Evolutionary conservation across 176 grass and related monocot genomes (phyloP), one percentile per base, ranked within the genome.

Genomic region (Poa annua): DNA sequence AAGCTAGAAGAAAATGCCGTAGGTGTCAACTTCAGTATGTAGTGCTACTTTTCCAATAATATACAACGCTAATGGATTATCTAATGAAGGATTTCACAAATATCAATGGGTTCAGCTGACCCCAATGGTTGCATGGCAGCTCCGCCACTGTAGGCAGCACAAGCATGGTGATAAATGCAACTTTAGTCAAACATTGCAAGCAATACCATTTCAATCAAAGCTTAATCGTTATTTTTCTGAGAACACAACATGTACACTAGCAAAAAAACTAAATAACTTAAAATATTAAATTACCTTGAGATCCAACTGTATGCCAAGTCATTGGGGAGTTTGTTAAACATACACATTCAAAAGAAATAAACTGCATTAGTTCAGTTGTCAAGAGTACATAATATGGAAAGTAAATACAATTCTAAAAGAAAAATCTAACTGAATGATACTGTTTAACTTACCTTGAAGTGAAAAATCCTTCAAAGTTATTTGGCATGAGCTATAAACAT

Each of bases 381-480:
- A 65, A 47, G 21, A 36, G 74, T 62, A 67, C 17, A 87, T 19
- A 62, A 47, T 7, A 16, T 36, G 83, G 22, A 74, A 86, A 34
- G 17, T 71, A 42, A 74, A 79, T 55, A 49, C 12, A 16, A 17
- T 17, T n/a, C 47, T 62, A 61, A 75, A 48, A 26, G 16, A 77
- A 48, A 76, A 74, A 74, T 71, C 68, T 6, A 74, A 79, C 38
- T 85, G 51, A 84, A 25, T 66, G 7, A 32, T 86, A 77, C 71
- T 70, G 33, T 47, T 67, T 67, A 62, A 77, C 66, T 77, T 88
- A 98, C 96, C 96, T 96, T 99, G 96, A 57, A 99, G 88, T 78
- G 96, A 99, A 88, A 99, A 99, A 88, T 99, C 96, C 65, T 99
- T 99, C 26, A 99, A 88, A 77, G 89, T 90, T 88, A 99, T 86